phyloP scores from a whole-genome alignment of 2,329 filamentous ascomycete genomes.

The Pochonia chlamydosporia region DNA sequence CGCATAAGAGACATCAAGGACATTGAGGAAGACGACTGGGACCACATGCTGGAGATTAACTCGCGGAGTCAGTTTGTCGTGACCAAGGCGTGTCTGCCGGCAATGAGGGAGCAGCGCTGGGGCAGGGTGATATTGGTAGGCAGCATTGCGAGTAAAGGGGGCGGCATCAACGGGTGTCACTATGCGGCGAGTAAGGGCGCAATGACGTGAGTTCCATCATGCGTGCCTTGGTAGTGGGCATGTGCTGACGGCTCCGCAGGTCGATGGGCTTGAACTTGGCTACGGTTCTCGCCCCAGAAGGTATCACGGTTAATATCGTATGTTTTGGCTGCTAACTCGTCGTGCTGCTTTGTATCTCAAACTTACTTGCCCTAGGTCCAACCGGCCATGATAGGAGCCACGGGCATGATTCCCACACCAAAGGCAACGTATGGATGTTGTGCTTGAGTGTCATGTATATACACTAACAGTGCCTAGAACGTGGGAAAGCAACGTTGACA shows the following conservation, averaged over 20 bases:
- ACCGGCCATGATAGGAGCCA: slow-evolving; percentile 30
- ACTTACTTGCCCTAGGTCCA: slow-evolving; percentile 20
- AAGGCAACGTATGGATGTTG: slow-evolving; percentile 23
- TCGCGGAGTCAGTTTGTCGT: slow-evolving; percentile 27
- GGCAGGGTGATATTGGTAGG: slow-evolving; percentile 26
- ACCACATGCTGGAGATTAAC: slow-evolving; percentile 29
- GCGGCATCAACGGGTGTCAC: slow-evolving; percentile 28
- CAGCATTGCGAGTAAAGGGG: slow-evolving; percentile 26
- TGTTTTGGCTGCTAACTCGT: neutral
- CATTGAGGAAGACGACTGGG: slow-evolving; percentile 29
- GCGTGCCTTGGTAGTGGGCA: neutral
- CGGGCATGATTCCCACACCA: slow-evolving; percentile 28
- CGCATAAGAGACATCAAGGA: slow-evolving; percentile 26
- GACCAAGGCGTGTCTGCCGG: slow-evolving; percentile 22
- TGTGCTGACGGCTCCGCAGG: slow-evolving; percentile 13
- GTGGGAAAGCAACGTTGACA: slow-evolving; percentile 22
- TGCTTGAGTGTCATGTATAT: neutral
- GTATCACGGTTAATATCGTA: slow-evolving; percentile 29
- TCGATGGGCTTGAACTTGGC: slow-evolving; percentile 29
- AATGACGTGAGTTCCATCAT: slow-evolving; percentile 12
- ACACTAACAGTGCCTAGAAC: slow-evolving; percentile 14
- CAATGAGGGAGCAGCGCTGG: slow-evolving; percentile 26
- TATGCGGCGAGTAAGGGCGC: slow-evolving; percentile 29
- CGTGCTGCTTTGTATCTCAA: neutral
- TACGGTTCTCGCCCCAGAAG: slow-evolving; percentile 24